Conservation (phyloP, 225 moss, liverwort and hornwort species). For the Polytrichum commune region DNA sequence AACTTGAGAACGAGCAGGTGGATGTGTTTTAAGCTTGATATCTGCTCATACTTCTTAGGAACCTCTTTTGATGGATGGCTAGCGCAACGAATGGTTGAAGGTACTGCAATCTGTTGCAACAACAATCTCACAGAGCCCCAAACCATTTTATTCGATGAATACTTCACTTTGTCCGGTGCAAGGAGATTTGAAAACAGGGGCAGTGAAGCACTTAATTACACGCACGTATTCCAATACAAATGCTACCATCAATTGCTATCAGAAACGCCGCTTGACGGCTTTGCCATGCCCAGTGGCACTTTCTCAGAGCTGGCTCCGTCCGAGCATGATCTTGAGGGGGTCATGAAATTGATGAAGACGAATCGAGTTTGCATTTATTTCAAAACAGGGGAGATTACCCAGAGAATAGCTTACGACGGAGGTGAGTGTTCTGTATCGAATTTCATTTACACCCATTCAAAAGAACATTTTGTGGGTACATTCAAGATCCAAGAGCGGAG, state of each 20-base stretch:
- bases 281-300: background rate
- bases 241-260: slow-evolving; percentile 1
- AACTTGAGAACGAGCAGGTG: slow-evolving; percentile 9
- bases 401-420: slow-evolving; percentile 3
- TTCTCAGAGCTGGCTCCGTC: slow-evolving; percentile 1
- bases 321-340: background rate
- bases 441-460: slow-evolving; percentile 5
- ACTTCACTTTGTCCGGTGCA: background rate
- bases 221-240: background rate
- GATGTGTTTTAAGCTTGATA: slow-evolving; percentile 8
- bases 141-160: slow-evolving; percentile 8
- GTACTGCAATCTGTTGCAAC: slow-evolving; percentile 5
- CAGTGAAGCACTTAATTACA: background rate
- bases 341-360: background rate
- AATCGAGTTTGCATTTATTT: slow-evolving; percentile 6
- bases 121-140: slow-evolving; percentile 9
- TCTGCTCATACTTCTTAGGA: slow-evolving; percentile 4
- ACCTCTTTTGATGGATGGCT: slow-evolving; percentile 6
- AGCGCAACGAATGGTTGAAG: slow-evolving; percentile 9
- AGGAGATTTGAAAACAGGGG: too few relatives aligned
- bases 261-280: background rate
- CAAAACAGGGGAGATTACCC: slow-evolving; percentile 7
- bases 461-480: slow-evolving; percentile 1
- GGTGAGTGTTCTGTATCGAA: background rate
- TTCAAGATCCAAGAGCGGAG: background rate